Evolutionary conservation across 1,284 basidiomycete genomes (phyloP).

Genomic region (Ustilago vetiveriae): DNA sequence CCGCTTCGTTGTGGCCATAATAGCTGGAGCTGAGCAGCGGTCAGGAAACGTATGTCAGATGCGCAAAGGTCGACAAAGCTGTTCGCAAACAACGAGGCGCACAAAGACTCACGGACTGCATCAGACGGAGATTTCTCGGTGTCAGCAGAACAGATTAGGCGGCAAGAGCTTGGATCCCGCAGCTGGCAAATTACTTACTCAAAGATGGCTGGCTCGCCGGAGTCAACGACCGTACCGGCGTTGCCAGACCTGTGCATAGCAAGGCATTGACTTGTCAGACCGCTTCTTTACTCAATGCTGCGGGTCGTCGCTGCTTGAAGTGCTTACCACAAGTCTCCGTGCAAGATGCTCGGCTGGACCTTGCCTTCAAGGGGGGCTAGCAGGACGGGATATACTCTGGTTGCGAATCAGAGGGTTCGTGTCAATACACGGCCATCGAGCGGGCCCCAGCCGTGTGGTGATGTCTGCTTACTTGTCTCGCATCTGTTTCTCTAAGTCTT

Average conservation of each 20-base stretch:
- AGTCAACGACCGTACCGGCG: conserved; percentile 21
- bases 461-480: conserved; percentile 19
- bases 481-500: conserved; percentile 29
- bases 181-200: conserved; percentile 16
- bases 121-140: not conserved
- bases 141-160: not conserved
- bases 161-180: not conserved
- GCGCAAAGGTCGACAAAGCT: too few relatives aligned
- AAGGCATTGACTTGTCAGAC: not conserved
- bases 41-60: too few relatives aligned
- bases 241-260: conserved; percentile 29
- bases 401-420: not conserved
- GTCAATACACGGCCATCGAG: too few relatives aligned
- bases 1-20: conserved; percentile 47
- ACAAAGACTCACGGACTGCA: conserved; percentile 21
- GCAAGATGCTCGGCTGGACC: conserved; percentile 33
- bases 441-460: too few relatives aligned
- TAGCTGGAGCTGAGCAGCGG: conserved; percentile 33
- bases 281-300: too few relatives aligned
- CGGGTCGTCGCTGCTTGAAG: too few relatives aligned
- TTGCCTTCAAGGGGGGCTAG: conserved; percentile 39
- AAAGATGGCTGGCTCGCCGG: conserved; percentile 38
- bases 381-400: conserved; percentile 33
- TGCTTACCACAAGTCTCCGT: conserved; percentile 46
- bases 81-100: not conserved